Base-by-base conservation (phyloP, 345 rosid genomes). In the Eucalyptus marginata region DNA sequence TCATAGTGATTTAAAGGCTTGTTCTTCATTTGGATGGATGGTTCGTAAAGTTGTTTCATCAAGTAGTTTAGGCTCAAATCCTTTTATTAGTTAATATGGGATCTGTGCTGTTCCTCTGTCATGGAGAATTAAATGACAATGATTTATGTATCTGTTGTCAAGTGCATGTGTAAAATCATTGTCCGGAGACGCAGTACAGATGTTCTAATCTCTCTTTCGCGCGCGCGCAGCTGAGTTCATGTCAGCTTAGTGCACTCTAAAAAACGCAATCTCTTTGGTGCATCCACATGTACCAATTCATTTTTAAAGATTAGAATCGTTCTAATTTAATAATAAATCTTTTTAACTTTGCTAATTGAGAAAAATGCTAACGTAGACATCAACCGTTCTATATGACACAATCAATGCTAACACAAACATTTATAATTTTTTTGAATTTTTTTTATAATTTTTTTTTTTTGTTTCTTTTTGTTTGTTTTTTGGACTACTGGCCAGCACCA, bases 301-400 rank as follows among this genome's bases (percentile, higher is more conserved):
- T 9, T 10, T 25, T 56, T 56, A 56, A 54, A 56, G 6, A 56
- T 56, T 56, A 22, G 13, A 56, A 56, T 4, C 13, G 3, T 56
- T 56, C 62, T 25, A 4, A 56, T 56, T 56, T 24, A 56, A 56
- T 10, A 24, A 10, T 56, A 56, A 56, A 25, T 25, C 0, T 24
- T 56, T 56, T 24, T 10, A 56, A 9, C 3, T 56, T 56, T 56
- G 5, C 3, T 56, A 56, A 10, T 56, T 56, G 62, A 56, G 2
- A 9, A 51, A 56, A 56, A 22, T 4, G 13, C 29, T 1, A 8
- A 56, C 0, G 6, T 9, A 56, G 62, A 56, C 29, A 0, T 56
- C 13, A 9, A 24, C 11, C 2, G 1, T 2, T 1, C 0, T 22
- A 24, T 24, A 10, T 56, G 6, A 2, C 5, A 56, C 1, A 0